Evolutionary conservation across 495 filamentous ascomycete genomes (phyloP).

Genomic region (Pyrenula massariospora): DNA sequence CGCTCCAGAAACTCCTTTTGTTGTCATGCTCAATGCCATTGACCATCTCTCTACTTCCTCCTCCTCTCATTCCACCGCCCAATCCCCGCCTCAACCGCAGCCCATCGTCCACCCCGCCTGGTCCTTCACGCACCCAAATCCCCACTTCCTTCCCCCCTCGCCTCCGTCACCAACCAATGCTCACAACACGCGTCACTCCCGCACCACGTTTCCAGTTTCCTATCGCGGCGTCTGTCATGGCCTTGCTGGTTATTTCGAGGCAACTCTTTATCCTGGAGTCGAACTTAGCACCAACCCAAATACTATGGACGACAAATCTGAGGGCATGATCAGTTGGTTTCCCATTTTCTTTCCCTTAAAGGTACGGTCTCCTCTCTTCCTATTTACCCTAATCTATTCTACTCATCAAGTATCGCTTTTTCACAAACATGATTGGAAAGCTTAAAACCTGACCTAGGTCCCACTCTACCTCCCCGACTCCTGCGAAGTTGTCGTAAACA

Average conservation of each 20-base stretch:
- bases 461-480: slow-evolving; percentile 80
- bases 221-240: slow-evolving; percentile 81
- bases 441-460: slow-evolving; percentile 28
- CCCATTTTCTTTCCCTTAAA: slow-evolving; percentile 96
- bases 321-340: slow-evolving; percentile 98
- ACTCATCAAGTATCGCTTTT: neutral
- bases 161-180: slow-evolving; percentile 50
- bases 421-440: neutral
- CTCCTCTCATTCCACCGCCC: slow-evolving; percentile 8
- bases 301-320: slow-evolving; percentile 82
- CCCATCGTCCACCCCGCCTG: slow-evolving; percentile 32
- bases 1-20: slow-evolving; percentile 78
- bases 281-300: slow-evolving; percentile 90
- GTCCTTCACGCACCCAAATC: slow-evolving; percentile 38
- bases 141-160: slow-evolving; percentile 17
- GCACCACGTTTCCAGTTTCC: slow-evolving; percentile 57
- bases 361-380: slow-evolving; percentile 35
- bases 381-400: too few species aligned
- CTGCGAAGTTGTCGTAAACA: slow-evolving; percentile 74
- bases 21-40: slow-evolving; percentile 81
- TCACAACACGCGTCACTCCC: slow-evolving; percentile 73
- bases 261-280: slow-evolving; percentile 69
- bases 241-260: slow-evolving; percentile 90
- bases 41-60: slow-evolving; percentile 57
- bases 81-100: slow-evolving; percentile 10